phyloP scores from a whole-genome alignment of 169 alveolate genomes.

The Plasmodium reichenowi region DNA sequence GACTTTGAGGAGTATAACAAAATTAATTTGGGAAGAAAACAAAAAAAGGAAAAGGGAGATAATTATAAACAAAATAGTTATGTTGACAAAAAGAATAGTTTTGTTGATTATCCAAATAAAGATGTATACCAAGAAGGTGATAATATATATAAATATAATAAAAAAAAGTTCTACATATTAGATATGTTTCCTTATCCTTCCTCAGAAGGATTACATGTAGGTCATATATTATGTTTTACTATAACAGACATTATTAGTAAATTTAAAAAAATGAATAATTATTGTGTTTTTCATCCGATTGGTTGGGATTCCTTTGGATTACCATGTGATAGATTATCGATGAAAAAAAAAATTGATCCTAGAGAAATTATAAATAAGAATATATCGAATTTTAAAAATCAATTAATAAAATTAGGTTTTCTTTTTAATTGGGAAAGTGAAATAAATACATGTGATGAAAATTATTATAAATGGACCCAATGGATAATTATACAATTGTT shows the following conservation, averaged over 20 bases:
- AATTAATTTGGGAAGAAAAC: no score
- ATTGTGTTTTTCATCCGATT: slow-evolving; percentile 92
- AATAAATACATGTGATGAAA: slow-evolving; percentile 89
- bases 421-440: slow-evolving; percentile 92
- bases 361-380: slow-evolving; percentile 84
- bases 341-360: slow-evolving; percentile 84
- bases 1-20: slow-evolving; percentile 38
- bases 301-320: slow-evolving; percentile 96
- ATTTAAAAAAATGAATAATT: slow-evolving; percentile 88
- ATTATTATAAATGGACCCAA: slow-evolving; percentile 93
- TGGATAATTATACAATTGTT: slow-evolving; percentile 89
- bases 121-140: background rate
- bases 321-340: slow-evolving; percentile 94
- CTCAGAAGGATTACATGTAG: slow-evolving; percentile 93
- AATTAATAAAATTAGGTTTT: slow-evolving; percentile 89
- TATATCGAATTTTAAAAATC: slow-evolving; percentile 87
- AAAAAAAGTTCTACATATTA: slow-evolving; percentile 86
- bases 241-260: slow-evolving; percentile 91
- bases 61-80: background rate
- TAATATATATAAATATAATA: background rate
- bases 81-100: no score
- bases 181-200: slow-evolving; percentile 95
- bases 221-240: slow-evolving; percentile 94
- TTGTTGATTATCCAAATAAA: background rate
- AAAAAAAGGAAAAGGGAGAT: background rate